Base-by-base conservation (phyloP, 768 basidiomycete species). In the Mycena sanguinolenta region DNA sequence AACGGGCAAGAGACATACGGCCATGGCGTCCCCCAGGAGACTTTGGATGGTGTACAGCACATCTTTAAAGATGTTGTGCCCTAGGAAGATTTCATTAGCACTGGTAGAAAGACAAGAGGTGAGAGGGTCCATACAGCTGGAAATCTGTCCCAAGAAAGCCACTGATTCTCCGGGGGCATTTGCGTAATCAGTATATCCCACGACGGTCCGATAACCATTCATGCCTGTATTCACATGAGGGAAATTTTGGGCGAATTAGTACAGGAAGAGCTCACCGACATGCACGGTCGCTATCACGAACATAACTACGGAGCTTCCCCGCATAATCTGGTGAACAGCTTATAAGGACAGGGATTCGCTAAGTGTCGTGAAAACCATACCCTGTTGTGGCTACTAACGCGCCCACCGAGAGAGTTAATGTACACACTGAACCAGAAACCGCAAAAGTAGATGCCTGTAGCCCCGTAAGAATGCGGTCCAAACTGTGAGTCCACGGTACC, bases 1-100 rank as follows among this genome's bases (percentile, higher is more conserved):
- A 23, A n/a, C 8, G 21, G 21, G 12, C n/a, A 23, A 49, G 23
- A 23, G 21, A 13, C 71, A 2, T 52, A 75, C 75, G 23, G 71
- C 73, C 25, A 70, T 74, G 4, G 63, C 71, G 42, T 69, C 72
- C 2, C 75, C 75, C 5, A 76, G 55, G 4, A 74, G 73, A 34
- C 74, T 74, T 49, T 76, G 75, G 0, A 71, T 74, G 1, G 71
- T 69, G 42, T 73, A 76, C 6, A 74, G 50, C 0, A 66, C 65
- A 14, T 74, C 75, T 42, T 73, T 73, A 49, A 76, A 67, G 23
- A 76, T 67, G 36, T 74, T 71, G 39, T 73, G 57, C 75, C 68
- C 68, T 69, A 2, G 19, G 9, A 34, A 21, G 8, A 9, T 7
- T 34, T 34, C 30, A 8, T 55, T 21, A 36, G 21, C 19, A 16